Base-by-base conservation (phyloP, 2,329 filamentous ascomycete species). In the Beauveria bassiana region DNA sequence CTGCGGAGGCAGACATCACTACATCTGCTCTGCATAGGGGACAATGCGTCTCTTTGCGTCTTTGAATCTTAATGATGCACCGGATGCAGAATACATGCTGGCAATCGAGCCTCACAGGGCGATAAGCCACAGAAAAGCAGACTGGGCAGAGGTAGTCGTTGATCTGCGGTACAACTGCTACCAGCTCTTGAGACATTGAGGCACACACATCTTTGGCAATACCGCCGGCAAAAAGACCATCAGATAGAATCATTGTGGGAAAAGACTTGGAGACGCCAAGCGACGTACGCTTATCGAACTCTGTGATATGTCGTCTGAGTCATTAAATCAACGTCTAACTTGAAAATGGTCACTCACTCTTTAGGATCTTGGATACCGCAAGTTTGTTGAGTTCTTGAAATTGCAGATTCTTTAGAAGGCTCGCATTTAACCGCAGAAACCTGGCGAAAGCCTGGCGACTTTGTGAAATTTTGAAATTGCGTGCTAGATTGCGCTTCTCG, bases 221-320 rank as follows among this genome's bases (percentile, higher is more conserved):
- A 58, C 82, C 83, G 62, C 85, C 82, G 1, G 87, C 81, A 63
- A 90, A 79, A 43, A 88, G 81, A 53, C 81, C 81, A 24, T 84
- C 80, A 3, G 85, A 81, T 59, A 80, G 77, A 58, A 90, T 79
- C 26, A 79, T 77, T 9, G 78, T 76, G 0, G 86, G 84, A 65
- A 91, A 89, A 0, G 79, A 80, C 42, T 82, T 77, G 45, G 85
- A 85, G 1, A 88, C 86, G 28, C 87, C 86, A 22, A 96, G 78
- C 1, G 88, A 85, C 1, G 91, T 96, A 62, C 86, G 84, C 74
- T 96, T 96, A 74, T 95, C 90, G 70, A 96, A 96, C 75, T 93
- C 86, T 92, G 16, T 2, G 8, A 1, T 38, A n/a, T 10, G n/a
- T n/a, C 10, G 14, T 40, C 53, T 70, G 40, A 69, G 64, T 52